phyloP scores from a whole-genome alignment of 2,329 filamentous ascomycete species.

The Colletotrichum lindemuthianum region DNA sequence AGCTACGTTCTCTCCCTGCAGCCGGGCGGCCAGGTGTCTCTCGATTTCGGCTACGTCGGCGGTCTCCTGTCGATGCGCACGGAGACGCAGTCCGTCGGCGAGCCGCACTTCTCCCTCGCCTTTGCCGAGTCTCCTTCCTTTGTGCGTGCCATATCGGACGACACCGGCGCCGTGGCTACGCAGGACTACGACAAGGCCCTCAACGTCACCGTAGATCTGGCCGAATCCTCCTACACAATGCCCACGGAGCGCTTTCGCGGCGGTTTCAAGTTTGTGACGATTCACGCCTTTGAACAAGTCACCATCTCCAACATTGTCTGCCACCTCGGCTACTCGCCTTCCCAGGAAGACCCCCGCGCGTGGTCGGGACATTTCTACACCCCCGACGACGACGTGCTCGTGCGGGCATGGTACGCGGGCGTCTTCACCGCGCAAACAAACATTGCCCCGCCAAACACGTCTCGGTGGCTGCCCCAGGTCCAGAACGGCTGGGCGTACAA shows the following conservation, averaged over 20 bases:
- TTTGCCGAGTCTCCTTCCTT: conserved; percentile 40
- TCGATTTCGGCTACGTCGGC: conserved; percentile 37
- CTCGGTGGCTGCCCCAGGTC: conserved; percentile 49
- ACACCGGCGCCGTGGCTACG: conserved; percentile 38
- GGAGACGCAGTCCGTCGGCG: not conserved
- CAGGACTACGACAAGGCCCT: conserved; percentile 40
- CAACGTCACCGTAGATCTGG: conserved; percentile 34
- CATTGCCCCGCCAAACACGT: conserved; percentile 44
- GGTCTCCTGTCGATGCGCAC: conserved; percentile 32
- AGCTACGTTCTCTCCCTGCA: conserved; percentile 17
- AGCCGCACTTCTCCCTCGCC: conserved; percentile 38
- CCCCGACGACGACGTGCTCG: conserved; percentile 55
- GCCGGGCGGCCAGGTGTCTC: conserved; percentile 29
- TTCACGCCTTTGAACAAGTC: conserved; percentile 40
- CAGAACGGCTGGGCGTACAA: conserved; percentile 50
- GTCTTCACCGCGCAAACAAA: conserved; percentile 49
- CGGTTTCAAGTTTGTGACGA: conserved; percentile 56
- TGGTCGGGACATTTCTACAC: conserved; percentile 57
- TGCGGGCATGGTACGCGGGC: conserved; percentile 56
- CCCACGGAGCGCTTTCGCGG: conserved; percentile 50
- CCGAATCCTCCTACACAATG: conserved; percentile 27
- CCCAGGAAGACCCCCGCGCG: conserved; percentile 49
- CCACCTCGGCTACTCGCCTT: conserved; percentile 45
- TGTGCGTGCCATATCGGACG: conserved; percentile 40
- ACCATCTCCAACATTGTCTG: conserved; percentile 41